Evolutionary conservation across 495 filamentous ascomycete genomes (phyloP).

Genomic region (Neurospora sp.): DNA sequence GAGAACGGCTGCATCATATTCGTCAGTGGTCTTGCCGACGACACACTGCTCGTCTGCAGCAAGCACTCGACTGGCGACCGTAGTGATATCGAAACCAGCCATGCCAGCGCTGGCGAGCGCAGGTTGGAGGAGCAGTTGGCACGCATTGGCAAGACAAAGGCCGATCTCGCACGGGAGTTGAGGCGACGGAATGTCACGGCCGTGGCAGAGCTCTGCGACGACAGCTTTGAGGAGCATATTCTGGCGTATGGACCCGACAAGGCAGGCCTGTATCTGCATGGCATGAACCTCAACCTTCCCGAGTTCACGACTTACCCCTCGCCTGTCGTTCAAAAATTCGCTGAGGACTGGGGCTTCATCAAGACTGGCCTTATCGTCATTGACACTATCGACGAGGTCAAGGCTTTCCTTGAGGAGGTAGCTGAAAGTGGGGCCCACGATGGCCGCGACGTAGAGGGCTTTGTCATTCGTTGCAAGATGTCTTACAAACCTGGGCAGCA

Average conservation of each 20-base stretch:
- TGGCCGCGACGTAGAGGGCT: conserved; percentile 89
- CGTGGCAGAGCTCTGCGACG: conserved; percentile 94
- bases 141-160: conserved; percentile 60
- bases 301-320: conserved; percentile 78
- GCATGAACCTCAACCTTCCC: conserved; percentile 88
- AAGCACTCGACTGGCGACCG: conserved; percentile 89
- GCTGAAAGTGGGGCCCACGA: conserved; percentile 80
- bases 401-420: conserved; percentile 68
- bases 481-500: conserved; percentile 21
- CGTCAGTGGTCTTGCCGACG: conserved; percentile 82
- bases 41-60: conserved; percentile 83
- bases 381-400: conserved; percentile 61
- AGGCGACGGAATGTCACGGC: conserved; percentile 78
- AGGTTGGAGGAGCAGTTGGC: conserved; percentile 77
- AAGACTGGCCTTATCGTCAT: conserved; percentile 74
- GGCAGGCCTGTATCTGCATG: conserved; percentile 91
- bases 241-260: conserved; percentile 73
- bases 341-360: conserved; percentile 87
- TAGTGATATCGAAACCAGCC: conserved; percentile 57
- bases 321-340: conserved; percentile 72
- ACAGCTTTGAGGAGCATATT: conserved; percentile 94
- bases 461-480: conserved; percentile 85
- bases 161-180: conserved; percentile 65
- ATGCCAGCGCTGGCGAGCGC: conserved; percentile 73
- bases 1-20: conserved; percentile 99